Percentiles rank a stretch among this genome's conserved stretches.
Conservation (phyloP, 805 yeast species). For the Saccharomyces paradoxus region DNA sequence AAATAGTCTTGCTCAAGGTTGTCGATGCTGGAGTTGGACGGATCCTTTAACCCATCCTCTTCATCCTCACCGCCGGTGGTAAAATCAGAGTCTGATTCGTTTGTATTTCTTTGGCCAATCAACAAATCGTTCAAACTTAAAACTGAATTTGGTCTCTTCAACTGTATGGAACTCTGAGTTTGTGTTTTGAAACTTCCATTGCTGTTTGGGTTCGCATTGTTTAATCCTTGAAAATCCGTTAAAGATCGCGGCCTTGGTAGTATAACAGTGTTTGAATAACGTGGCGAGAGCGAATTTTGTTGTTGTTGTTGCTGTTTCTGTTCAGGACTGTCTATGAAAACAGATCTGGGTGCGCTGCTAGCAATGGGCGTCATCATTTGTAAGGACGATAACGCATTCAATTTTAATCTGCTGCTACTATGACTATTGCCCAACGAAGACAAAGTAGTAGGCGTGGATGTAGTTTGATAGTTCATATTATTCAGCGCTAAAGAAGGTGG, state of each 20-base stretch:
- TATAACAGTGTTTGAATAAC: slow-evolving; percentile 1
- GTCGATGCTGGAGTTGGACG: slow-evolving; percentile 7
- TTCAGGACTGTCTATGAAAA: slow-evolving; percentile 19
- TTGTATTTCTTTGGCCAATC: slow-evolving; percentile 5
- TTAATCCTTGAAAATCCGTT: slow-evolving; percentile 13
- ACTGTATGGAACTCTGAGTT: background rate
- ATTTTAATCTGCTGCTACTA: slow-evolving; percentile 14
- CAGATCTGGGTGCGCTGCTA: slow-evolving; percentile 9
- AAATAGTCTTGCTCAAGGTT: slow-evolving; percentile 14
- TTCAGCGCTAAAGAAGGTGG: background rate
- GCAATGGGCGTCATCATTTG: slow-evolving; percentile 58
- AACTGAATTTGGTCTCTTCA: slow-evolving; percentile 21
- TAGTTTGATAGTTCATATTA: background rate
- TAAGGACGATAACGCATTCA: slow-evolving; percentile 40
- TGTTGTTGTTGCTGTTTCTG: background rate
- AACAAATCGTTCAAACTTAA: slow-evolving; percentile 16
- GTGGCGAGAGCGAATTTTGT: background rate
- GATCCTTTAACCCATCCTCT: slow-evolving; percentile 8
- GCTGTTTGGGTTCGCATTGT: background rate
- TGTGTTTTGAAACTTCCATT: background rate
- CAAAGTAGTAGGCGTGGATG: background rate
- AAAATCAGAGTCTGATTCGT: slow-evolving; percentile 15
- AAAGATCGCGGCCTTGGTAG: slow-evolving; percentile 22
- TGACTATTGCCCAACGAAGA: slow-evolving; percentile 3
- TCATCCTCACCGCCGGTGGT: slow-evolving; percentile 9